Conservation (phyloP, 2,329 filamentous ascomycete genomes). For the Sclerotinia nivalis region DNA sequence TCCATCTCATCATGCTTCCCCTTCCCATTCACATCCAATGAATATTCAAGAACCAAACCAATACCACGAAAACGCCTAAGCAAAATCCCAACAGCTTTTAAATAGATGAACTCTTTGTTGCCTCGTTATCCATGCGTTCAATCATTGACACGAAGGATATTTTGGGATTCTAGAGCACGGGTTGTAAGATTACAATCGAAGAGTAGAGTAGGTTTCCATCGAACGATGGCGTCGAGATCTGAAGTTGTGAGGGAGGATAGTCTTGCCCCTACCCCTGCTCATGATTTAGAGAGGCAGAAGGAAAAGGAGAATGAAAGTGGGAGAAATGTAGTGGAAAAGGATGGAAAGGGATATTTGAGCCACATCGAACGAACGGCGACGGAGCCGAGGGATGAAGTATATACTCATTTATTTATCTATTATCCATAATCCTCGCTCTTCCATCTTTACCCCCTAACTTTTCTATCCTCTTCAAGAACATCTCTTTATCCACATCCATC, state of each 20-base stretch:
- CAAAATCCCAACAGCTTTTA: fast-evolving
- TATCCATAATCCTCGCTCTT: neutral
- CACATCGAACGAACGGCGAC: conserved; percentile 1
- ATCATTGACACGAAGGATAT: neutral
- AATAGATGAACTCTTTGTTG: neutral
- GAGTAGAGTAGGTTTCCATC: neutral
- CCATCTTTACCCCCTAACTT: no score
- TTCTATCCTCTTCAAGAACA: neutral
- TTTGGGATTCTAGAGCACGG: neutral
- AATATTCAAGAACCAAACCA: neutral
- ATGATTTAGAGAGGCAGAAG: neutral
- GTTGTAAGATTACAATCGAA: neutral
- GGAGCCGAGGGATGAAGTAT: conserved; percentile 9
- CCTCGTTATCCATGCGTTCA: neutral
- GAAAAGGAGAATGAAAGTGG: no score
- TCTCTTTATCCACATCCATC: neutral
- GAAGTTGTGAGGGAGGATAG: neutral
- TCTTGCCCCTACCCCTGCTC: neutral
- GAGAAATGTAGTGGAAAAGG: neutral
- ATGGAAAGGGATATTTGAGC: neutral
- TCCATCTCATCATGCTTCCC: neutral
- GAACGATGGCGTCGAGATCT: neutral
- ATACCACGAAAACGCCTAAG: no score
- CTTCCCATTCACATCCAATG: neutral
- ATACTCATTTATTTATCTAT: neutral